These are phyloP conservation scores for Dioscorea cayenensis DNA, from an alignment of 116 monocot species.

Conservation along the genomic window DNA sequence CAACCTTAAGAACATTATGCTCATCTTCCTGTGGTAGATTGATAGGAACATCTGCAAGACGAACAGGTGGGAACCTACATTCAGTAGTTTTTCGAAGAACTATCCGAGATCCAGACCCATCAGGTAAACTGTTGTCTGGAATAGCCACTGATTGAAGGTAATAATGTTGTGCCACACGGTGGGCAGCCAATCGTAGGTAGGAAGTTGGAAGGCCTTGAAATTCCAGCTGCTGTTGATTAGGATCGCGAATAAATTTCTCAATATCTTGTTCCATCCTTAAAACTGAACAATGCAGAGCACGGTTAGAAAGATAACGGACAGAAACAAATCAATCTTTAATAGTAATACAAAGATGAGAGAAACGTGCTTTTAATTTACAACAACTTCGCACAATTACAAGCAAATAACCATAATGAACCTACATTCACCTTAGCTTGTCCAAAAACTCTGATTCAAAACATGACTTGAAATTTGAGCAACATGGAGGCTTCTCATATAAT, in stretches of 20 bases:
- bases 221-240: slow-evolving; percentile 60
- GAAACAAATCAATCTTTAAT: too few species aligned
- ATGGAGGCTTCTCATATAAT: too few species aligned
- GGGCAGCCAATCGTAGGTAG: slow-evolving; percentile 81
- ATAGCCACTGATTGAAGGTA: slow-evolving; percentile 66
- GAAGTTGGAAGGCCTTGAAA: slow-evolving; percentile 79
- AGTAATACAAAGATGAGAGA: too few species aligned
- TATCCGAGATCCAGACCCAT: slow-evolving; percentile 76
- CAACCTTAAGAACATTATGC: slow-evolving; percentile 47
- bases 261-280: slow-evolving; percentile 95
- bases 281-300: slow-evolving; percentile 33
- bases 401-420: too few species aligned
- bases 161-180: slow-evolving; percentile 87
- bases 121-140: slow-evolving; percentile 52
- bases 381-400: too few species aligned
- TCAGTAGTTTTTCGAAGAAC: slow-evolving; percentile 55
- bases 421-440: too few species aligned
- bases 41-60: slow-evolving; percentile 79
- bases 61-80: slow-evolving; percentile 51
- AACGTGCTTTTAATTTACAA: too few species aligned
- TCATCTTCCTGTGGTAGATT: slow-evolving; percentile 61
- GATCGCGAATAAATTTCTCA: slow-evolving; percentile 70
- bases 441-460: too few species aligned
- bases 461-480: too few species aligned
- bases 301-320: neutral